Percentiles rank a stretch among this genome's conserved stretches.
phyloP scores from a whole-genome alignment of 805 yeast species.

The Hanseniaspora meyeri region DNA sequence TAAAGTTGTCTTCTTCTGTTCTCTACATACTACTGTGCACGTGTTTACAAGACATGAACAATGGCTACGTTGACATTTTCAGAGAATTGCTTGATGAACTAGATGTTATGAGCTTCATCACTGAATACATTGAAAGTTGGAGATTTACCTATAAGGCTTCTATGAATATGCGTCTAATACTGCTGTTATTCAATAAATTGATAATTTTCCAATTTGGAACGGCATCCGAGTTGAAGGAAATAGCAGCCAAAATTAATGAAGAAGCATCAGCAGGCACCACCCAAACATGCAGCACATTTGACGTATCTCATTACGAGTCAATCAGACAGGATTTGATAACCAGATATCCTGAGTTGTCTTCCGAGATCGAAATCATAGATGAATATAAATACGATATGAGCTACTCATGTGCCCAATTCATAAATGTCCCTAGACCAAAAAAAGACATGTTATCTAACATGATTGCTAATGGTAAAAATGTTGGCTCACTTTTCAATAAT shows the following conservation, averaged over 20 bases:
- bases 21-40: conserved; percentile 13
- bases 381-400: conserved; percentile 36
- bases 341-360: conserved; percentile 59
- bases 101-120: conserved; percentile 35
- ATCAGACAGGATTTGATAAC: conserved; percentile 63
- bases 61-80: conserved; percentile 10
- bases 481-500: not conserved
- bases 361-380: conserved; percentile 31
- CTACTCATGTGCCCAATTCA: conserved; percentile 45
- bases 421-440: conserved; percentile 46
- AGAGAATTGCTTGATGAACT: conserved; percentile 21
- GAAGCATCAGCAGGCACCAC: conserved; percentile 26
- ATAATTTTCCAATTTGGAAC: conserved; percentile 54
- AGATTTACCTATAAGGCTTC: conserved; percentile 39
- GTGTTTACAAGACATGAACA: not conserved
- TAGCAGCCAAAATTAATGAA: conserved; percentile 34
- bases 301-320: conserved; percentile 57
- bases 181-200: conserved; percentile 42
- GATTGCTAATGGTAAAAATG: conserved; percentile 10
- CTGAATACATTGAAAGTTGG: conserved; percentile 51
- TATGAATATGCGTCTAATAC: conserved; percentile 45
- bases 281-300: conserved; percentile 27
- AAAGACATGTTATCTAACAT: conserved; percentile 24
- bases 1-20: conserved; percentile 14
- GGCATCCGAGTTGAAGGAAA: conserved; percentile 18